These are phyloP conservation scores for Chalciporus chontae DNA, from an alignment of 768 basidiomycete genomes.

Conservation along the genomic window DNA sequence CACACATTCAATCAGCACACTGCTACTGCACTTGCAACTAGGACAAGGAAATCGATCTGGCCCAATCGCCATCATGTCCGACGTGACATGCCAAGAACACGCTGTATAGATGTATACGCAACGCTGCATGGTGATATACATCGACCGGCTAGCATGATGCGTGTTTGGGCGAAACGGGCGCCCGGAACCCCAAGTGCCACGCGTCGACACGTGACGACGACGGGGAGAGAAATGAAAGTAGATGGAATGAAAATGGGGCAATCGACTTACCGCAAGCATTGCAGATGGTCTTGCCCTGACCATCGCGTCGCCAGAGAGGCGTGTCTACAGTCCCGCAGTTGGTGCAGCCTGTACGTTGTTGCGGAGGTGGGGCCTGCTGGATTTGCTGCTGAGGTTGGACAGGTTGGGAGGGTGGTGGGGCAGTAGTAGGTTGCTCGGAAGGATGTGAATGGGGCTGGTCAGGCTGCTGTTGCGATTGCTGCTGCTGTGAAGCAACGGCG, in stretches of 20 bases:
- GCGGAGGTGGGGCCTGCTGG: constrained; percentile 30
- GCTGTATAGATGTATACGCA: constrained; percentile 31
- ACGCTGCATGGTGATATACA: constrained; percentile 33
- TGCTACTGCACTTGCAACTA: constrained; percentile 33
- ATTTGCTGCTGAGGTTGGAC: constrained; percentile 19
- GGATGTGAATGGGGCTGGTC: constrained; percentile 14
- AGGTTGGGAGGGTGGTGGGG: constrained; percentile 22
- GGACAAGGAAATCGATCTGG: constrained; percentile 29
- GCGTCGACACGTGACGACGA: constrained; percentile 38
- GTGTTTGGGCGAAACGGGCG: constrained; percentile 25
- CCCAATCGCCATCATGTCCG: constrained; percentile 35
- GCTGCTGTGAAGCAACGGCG: constrained; percentile 13
- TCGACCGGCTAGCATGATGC: constrained; percentile 27
- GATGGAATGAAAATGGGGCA: constrained; percentile 31
- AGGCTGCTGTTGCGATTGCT: constrained; percentile 8
- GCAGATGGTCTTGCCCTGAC: constrained; percentile 80
- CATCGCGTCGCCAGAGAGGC: constrained; percentile 82
- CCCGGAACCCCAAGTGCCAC: constrained; percentile 34
- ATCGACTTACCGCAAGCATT: constrained; percentile 81
- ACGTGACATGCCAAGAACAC: constrained; percentile 34
- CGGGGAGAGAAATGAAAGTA: constrained; percentile 31
- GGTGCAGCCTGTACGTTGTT: constrained; percentile 49
- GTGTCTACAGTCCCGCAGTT: constrained; percentile 78
- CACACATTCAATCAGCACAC: constrained; percentile 39
- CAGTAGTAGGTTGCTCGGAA: constrained; percentile 27